A percentile compares a stretch with the other conserved stretches of the same genome.
phyloP scores from a whole-genome alignment of 2,329 filamentous ascomycete species.

The Colletotrichum euphorbiae region DNA sequence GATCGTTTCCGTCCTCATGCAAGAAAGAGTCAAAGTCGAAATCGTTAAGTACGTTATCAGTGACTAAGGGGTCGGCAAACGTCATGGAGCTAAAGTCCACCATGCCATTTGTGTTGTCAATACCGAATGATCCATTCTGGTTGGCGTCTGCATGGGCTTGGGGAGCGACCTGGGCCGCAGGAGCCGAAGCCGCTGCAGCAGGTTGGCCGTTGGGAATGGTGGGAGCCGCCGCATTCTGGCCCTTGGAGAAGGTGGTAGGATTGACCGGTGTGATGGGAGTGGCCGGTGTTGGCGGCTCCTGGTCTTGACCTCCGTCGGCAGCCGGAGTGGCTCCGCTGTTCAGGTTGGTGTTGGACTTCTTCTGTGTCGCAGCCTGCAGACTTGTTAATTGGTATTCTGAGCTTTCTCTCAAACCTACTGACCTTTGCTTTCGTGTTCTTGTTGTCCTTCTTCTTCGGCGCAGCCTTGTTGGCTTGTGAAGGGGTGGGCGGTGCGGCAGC shows the following conservation, averaged over 20 bases:
- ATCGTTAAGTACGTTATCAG: constrained; percentile 70
- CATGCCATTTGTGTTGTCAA: constrained; percentile 58
- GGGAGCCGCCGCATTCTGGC: constrained; percentile 54
- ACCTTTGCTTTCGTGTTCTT: constrained; percentile 77
- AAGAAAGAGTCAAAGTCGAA: constrained; percentile 78
- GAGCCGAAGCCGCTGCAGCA: constrained; percentile 56
- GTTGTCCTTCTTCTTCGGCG: constrained; percentile 81
- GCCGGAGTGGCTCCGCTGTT: constrained; percentile 68
- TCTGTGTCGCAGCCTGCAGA: constrained; percentile 66
- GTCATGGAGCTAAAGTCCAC: constrained; percentile 63
- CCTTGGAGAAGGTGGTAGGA: constrained; percentile 60
- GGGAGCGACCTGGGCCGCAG: constrained; percentile 56
- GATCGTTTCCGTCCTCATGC: constrained; percentile 63
- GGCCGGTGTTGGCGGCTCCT: constrained; percentile 69
- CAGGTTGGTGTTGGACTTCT: constrained; percentile 70
- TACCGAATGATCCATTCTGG: constrained; percentile 56
- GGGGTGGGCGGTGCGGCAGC: constrained; percentile 81
- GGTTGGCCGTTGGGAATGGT: constrained; percentile 57
- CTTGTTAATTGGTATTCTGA: not conserved
- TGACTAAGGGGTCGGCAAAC: constrained; percentile 66
- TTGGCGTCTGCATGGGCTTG: constrained; percentile 60
- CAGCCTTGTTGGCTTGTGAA: constrained; percentile 77
- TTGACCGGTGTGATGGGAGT: constrained; percentile 74
- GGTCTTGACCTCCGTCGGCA: constrained; percentile 66
- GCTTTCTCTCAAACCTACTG: constrained; percentile 47